Percentiles rank a stretch among this genome's conserved stretches.
Conservation (phyloP, 768 basidiomycete species). For the Lactifluus hygrophoroides region DNA sequence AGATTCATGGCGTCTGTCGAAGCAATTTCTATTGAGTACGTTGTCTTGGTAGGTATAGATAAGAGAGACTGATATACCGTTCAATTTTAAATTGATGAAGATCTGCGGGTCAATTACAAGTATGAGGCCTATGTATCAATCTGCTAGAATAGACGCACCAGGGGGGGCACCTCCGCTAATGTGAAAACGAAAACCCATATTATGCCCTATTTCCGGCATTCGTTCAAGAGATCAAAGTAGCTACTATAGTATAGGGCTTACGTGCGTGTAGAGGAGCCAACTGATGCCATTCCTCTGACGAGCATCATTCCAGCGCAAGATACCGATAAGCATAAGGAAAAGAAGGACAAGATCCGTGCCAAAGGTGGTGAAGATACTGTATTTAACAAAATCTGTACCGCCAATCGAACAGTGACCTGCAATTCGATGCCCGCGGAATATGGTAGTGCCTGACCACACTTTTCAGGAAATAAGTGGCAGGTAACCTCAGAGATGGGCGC, state of each 20-base stretch:
- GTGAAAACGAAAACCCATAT: not conserved
- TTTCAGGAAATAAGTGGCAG: not conserved
- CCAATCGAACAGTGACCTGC: not conserved
- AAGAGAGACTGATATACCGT: not conserved
- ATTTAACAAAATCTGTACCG: not conserved
- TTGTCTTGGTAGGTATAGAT: not conserved
- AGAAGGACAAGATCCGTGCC: not conserved
- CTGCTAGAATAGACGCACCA: not conserved
- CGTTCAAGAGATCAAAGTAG: not conserved
- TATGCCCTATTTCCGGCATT: not conserved
- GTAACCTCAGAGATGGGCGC: not conserved
- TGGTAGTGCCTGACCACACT: not conserved
- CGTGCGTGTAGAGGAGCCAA: conserved; percentile 1
- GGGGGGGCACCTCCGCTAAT: not conserved
- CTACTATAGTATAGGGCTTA: not conserved
- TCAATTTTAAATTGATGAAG: not conserved
- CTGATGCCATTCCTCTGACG: not conserved
- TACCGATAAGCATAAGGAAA: not conserved
- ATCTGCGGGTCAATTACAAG: not conserved
- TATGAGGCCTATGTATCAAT: not conserved
- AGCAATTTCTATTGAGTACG: not conserved
- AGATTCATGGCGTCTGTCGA: not conserved
- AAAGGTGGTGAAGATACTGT: not conserved
- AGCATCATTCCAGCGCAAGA: not conserved
- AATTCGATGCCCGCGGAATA: not conserved